Percentiles rank a stretch among this genome's conserved stretches.
These are phyloP conservation scores for Apiotrichum mycotoxinovorans DNA, from an alignment of 1,284 basidiomycete genomes.

Conservation along the genomic window DNA sequence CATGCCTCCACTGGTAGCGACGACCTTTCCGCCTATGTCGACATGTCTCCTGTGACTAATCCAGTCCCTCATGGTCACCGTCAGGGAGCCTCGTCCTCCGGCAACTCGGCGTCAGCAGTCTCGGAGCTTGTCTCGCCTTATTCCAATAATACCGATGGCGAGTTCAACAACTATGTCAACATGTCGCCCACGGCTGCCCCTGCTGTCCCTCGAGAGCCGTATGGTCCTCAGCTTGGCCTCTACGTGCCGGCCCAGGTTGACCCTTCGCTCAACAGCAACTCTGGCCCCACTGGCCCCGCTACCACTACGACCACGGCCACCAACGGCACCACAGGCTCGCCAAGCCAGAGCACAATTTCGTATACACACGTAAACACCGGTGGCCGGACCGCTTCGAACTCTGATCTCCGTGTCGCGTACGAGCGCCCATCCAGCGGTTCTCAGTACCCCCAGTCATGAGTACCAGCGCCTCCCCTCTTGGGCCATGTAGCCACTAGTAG, in stretches of 20 bases:
- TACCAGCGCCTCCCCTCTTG: not conserved
- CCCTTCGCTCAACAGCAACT: not conserved
- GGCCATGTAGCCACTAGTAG: not conserved
- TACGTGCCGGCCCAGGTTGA: not conserved
- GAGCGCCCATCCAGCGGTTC: not conserved
- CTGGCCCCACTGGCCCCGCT: not conserved
- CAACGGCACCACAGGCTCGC: not conserved
- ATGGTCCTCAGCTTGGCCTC: not conserved
- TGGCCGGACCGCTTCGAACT: not conserved
- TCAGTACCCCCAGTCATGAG: constrained; percentile 3
- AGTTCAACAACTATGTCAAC: constrained; percentile 13
- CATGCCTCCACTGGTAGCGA: not conserved
- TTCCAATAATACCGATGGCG: not conserved
- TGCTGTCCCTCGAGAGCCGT: not conserved
- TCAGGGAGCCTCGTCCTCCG: not conserved
- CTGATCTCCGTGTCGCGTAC: constrained; percentile 4
- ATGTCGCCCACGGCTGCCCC: constrained; percentile 5
- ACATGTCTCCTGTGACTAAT: constrained; percentile 1
- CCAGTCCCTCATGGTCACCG: not conserved
- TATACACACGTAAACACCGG: not conserved
- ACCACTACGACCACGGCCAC: too few species aligned
- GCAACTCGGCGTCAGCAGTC: not conserved
- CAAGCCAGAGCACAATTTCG: not conserved
- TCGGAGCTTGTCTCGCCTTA: constrained; percentile 3
- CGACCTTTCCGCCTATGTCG: constrained; percentile 6